Conservation (phyloP, 805 yeast species). For the Starmerella scarabaei region DNA sequence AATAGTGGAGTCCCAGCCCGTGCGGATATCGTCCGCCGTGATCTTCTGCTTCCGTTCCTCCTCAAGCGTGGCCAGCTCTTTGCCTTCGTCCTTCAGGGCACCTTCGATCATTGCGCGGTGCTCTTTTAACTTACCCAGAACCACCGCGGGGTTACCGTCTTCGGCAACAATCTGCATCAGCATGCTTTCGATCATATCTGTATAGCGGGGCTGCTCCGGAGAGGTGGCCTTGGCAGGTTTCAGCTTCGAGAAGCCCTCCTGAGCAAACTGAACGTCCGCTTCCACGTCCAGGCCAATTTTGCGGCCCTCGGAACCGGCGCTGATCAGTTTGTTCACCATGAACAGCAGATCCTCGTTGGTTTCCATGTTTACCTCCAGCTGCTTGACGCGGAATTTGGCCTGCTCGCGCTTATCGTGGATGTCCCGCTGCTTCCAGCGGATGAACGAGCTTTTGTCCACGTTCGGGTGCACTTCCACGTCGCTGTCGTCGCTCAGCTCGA, state of each 20-base stretch:
- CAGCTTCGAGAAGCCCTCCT: conserved; percentile 22
- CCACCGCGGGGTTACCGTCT: conserved; percentile 29
- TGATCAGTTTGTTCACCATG: conserved; percentile 55
- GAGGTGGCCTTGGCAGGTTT: conserved; percentile 23
- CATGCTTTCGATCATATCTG: conserved; percentile 86
- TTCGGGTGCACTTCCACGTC: conserved; percentile 97
- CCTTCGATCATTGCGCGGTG: conserved; percentile 39
- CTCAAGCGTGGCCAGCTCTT: conserved; percentile 52
- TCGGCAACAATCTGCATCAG: conserved; percentile 64
- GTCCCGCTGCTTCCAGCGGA: conserved; percentile 93
- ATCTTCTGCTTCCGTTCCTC: conserved; percentile 64
- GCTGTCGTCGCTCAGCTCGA: conserved; percentile 91
- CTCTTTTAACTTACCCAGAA: conserved; percentile 33
- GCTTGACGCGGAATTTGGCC: conserved; percentile 63
- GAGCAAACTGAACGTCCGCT: conserved; percentile 20
- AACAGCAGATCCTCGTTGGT: conserved; percentile 67
- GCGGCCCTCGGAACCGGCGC: conserved; percentile 29
- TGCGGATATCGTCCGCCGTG: conserved; percentile 79
- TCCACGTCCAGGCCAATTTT: conserved; percentile 20
- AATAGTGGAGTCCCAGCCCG: conserved; percentile 81
- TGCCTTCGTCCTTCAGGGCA: conserved; percentile 55
- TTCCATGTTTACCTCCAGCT: conserved; percentile 59
- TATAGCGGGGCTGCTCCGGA: conserved; percentile 41
- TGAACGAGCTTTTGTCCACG: conserved; percentile 85
- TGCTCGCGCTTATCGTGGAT: conserved; percentile 86